Percentiles rank a stretch among this genome's conserved stretches.
Evolutionary conservation across 2,329 filamentous ascomycete species (phyloP).

Genomic region (Xylariaceae sp.): DNA sequence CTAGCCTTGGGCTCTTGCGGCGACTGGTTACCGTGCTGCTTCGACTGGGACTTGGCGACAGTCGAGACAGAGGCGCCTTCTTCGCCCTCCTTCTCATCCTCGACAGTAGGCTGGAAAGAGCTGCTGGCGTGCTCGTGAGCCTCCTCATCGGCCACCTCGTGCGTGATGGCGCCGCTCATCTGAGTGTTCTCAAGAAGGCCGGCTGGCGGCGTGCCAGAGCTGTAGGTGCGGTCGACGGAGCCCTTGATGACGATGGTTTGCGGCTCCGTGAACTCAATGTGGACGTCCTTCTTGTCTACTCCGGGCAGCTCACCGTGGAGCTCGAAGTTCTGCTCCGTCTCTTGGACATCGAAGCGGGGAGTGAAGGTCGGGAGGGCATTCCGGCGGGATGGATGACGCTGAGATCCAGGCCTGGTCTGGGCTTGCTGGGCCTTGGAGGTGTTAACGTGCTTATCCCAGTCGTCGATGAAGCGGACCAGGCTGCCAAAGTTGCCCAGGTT

Average conservation of each 20-base stretch:
- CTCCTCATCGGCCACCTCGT: slow-evolving; percentile 26
- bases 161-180: slow-evolving; percentile 36
- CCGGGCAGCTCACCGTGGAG: slow-evolving; percentile 77
- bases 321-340: slow-evolving; percentile 63
- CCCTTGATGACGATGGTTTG: slow-evolving; percentile 69
- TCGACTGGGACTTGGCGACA: slow-evolving; percentile 18
- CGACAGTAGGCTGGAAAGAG: slow-evolving; percentile 57
- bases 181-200: slow-evolving; percentile 40
- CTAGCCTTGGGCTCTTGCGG: slow-evolving; percentile 36
- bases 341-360: slow-evolving; percentile 73
- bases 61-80: slow-evolving; percentile 18
- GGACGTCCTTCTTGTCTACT: slow-evolving; percentile 65
- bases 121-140: slow-evolving; percentile 24
- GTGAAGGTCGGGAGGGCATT: slow-evolving; percentile 46
- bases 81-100: slow-evolving; percentile 47
- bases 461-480: slow-evolving; percentile 60
- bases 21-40: neutral
- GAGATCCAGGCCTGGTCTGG: slow-evolving; percentile 1
- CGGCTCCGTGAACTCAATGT: slow-evolving; percentile 72
- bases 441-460: slow-evolving; percentile 51
- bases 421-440: slow-evolving; percentile 25
- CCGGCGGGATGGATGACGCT: slow-evolving; percentile 12
- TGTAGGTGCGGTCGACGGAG: slow-evolving; percentile 59
- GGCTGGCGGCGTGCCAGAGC: slow-evolving; percentile 47
- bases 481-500: slow-evolving; percentile 55